Evolutionary conservation across 2,329 filamentous ascomycete genomes (phyloP).

Genomic region (Colletotrichum sp.): DNA sequence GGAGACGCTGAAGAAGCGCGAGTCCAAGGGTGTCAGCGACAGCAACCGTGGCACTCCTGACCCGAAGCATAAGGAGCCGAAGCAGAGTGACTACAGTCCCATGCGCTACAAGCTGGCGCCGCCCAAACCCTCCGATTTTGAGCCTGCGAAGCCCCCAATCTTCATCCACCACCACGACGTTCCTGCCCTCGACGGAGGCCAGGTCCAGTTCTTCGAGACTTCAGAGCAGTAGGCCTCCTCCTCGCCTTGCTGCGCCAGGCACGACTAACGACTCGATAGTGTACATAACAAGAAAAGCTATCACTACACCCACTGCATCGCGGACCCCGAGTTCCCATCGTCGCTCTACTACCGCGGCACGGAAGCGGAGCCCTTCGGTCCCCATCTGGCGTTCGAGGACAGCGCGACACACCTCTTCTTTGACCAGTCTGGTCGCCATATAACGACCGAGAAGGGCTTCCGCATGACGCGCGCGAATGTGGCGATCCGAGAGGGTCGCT

Average conservation of each 20-base stretch:
- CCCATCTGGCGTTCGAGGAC: slow-evolving; percentile 93
- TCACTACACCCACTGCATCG: slow-evolving; percentile 89
- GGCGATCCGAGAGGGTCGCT: slow-evolving; percentile 84
- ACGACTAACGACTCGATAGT: slow-evolving; percentile 35
- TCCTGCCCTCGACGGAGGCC: slow-evolving; percentile 51
- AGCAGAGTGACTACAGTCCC: slow-evolving; percentile 53
- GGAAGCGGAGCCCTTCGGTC: slow-evolving; percentile 81
- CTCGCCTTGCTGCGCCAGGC: neutral
- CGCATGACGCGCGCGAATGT: slow-evolving; percentile 91
- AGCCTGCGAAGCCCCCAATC: slow-evolving; percentile 61
- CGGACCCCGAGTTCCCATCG: slow-evolving; percentile 85
- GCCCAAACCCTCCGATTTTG: slow-evolving; percentile 67
- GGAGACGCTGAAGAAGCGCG: slow-evolving; percentile 72
- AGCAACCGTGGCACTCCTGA: slow-evolving; percentile 64
- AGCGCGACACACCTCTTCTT: slow-evolving; percentile 86
- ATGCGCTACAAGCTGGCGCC: slow-evolving; percentile 69
- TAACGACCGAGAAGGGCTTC: slow-evolving; percentile 93
- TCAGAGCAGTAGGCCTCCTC: slow-evolving; percentile 64
- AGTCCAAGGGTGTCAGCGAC: slow-evolving; percentile 61
- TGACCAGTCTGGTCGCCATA: slow-evolving; percentile 73
- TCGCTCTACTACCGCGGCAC: slow-evolving; percentile 89
- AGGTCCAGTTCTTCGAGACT: slow-evolving; percentile 65
- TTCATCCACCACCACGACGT: slow-evolving; percentile 62
- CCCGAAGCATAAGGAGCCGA: slow-evolving; percentile 45
- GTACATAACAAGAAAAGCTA: slow-evolving; percentile 75